Conservation (phyloP, 2,329 filamentous ascomycete genomes). For the Clarireedia monteithiana region DNA sequence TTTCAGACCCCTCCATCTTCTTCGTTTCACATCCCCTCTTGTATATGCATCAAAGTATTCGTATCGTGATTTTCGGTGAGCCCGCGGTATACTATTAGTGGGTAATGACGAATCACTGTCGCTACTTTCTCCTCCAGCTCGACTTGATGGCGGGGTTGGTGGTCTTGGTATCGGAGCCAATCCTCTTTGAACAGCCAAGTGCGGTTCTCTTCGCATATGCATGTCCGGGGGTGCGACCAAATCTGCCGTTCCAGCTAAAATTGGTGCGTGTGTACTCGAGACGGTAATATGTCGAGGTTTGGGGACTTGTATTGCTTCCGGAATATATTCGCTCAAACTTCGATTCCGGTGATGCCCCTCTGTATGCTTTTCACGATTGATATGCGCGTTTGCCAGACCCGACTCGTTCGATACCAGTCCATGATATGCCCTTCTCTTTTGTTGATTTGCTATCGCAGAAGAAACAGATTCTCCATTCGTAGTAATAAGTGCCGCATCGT, state of each 20-base stretch:
- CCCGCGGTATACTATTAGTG: conserved; percentile 30
- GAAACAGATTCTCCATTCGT: conserved; percentile 45
- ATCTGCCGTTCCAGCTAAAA: conserved; percentile 40
- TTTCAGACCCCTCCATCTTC: conserved; percentile 72
- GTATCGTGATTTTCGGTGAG: conserved; percentile 32
- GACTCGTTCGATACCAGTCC: conserved; percentile 31
- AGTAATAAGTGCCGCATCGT: conserved; percentile 42
- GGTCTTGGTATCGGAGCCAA: conserved; percentile 54
- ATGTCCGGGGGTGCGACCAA: conserved; percentile 31
- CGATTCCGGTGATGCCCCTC: conserved; percentile 59
- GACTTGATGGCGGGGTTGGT: conserved; percentile 77
- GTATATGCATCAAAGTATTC: conserved; percentile 67
- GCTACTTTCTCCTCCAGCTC: conserved; percentile 49
- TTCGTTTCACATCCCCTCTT: conserved; percentile 59
- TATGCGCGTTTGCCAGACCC: conserved; percentile 14
- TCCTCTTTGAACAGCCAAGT: conserved; percentile 72
- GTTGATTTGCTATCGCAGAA: conserved; percentile 41
- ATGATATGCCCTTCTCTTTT: conserved; percentile 51
- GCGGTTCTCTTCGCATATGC: conserved; percentile 65
- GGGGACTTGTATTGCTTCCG: conserved; percentile 59
- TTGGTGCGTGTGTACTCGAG: conserved; percentile 49
- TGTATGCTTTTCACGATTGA: conserved; percentile 22
- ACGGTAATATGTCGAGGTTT: conserved; percentile 66
- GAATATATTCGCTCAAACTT: conserved; percentile 82
- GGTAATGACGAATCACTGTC: conserved; percentile 41